Evolutionary conservation across 2,329 filamentous ascomycete genomes (phyloP).

Genomic region (Phyllosticta capitalensis): DNA sequence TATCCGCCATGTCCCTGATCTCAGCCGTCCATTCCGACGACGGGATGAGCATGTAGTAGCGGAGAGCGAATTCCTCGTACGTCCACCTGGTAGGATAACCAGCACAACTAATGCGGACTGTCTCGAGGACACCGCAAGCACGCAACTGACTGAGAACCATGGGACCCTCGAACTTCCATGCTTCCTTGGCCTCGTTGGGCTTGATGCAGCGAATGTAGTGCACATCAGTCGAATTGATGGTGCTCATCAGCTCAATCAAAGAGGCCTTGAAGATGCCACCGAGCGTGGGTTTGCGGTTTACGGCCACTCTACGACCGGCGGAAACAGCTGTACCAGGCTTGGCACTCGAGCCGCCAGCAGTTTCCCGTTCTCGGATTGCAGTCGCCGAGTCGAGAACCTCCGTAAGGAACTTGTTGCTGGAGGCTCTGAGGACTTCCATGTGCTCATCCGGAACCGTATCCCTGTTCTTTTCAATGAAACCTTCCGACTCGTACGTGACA

Average conservation of each 20-base stretch:
- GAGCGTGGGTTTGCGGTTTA: constrained; percentile 91
- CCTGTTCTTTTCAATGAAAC: constrained; percentile 98
- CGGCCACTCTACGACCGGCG: constrained; percentile 75
- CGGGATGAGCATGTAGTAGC: constrained; percentile 96
- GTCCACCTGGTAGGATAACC: constrained; percentile 98
- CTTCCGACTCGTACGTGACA: constrained; percentile 96
- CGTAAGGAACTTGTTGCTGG: constrained; percentile 74
- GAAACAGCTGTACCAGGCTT: constrained; percentile 55
- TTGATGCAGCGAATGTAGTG: constrained; percentile 99
- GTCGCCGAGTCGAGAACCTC: constrained; percentile 79
- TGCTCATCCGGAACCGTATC: constrained; percentile 98
- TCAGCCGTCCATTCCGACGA: constrained; percentile 87
- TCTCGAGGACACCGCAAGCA: constrained; percentile 97
- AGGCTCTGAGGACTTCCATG: constrained; percentile 80
- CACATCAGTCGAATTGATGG: constrained; percentile 95
- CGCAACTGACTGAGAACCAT: constrained; percentile 97
- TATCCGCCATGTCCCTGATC: constrained; percentile 87
- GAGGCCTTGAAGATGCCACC: constrained; percentile 99
- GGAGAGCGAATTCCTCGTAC: constrained; percentile 93
- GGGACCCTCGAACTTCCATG: constrained; percentile 96
- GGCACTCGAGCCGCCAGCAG: constrained; percentile 51
- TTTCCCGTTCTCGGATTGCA: constrained; percentile 82
- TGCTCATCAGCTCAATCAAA: constrained; percentile 93
- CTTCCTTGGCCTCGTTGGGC: constrained; percentile 90
- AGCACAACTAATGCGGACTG: constrained; percentile 92